Percentiles rank a stretch among this genome's conserved stretches.
phyloP scores from a whole-genome alignment of 179 eudicot species.

The Monotropa hypopitys region DNA sequence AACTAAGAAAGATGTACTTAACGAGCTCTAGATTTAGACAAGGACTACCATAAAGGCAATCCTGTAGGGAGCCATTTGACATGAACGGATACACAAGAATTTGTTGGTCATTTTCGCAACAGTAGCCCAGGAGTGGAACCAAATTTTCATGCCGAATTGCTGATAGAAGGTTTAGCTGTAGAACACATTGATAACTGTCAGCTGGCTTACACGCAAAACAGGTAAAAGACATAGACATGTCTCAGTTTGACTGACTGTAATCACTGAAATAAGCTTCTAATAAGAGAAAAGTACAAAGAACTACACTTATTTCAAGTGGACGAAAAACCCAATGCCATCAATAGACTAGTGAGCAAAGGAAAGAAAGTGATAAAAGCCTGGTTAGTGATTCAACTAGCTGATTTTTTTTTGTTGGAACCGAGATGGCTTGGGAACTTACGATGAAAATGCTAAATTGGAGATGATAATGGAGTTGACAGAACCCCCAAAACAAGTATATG shows the following conservation, averaged over 20 bases:
- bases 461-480: neutral
- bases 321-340: neutral
- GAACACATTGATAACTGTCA: conserved; percentile 7
- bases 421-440: neutral
- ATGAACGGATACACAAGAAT: conserved; percentile 52
- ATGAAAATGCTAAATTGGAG: neutral
- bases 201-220: neutral
- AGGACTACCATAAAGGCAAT: conserved; percentile 43
- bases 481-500: neutral
- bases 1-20: neutral
- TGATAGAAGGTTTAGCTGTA: conserved; percentile 42
- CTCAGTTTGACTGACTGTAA: neutral
- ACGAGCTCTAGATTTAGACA: neutral
- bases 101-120: conserved; percentile 49
- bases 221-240: neutral
- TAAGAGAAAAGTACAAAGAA: neutral
- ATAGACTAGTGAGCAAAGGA: neutral
- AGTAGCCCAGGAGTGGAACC: conserved; percentile 46
- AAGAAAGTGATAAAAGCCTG: neutral
- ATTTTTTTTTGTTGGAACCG: neutral
- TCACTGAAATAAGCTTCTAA: neutral
- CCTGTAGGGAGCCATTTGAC: conserved; percentile 53
- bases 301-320: neutral
- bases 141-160: conserved; percentile 41
- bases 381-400: neutral